Percentiles rank a stretch among this genome's conserved stretches.
These are phyloP conservation scores for Myriosclerotinia curreyana DNA, from an alignment of 2,329 filamentous ascomycete species.

Conservation along the genomic window DNA sequence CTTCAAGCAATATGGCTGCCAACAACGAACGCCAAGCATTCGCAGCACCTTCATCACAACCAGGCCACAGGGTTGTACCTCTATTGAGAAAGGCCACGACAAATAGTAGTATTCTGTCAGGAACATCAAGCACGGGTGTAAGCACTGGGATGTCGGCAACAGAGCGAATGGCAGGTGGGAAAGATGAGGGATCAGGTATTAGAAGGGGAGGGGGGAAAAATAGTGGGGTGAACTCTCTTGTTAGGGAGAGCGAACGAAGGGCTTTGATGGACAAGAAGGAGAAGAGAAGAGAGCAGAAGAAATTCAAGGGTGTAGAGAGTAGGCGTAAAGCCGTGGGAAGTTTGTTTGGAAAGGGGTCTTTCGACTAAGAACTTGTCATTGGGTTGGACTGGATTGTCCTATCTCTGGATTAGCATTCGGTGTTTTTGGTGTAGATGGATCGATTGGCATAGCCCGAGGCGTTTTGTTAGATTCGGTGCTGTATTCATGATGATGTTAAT, in stretches of 20 bases:
- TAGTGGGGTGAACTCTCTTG: conserved; percentile 60
- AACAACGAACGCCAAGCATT: conserved; percentile 55
- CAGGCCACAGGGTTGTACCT: conserved; percentile 64
- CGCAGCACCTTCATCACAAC: conserved; percentile 41
- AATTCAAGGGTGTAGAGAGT: conserved; percentile 55
- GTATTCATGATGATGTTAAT: conserved; percentile 9
- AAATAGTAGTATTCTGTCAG: conserved; percentile 46
- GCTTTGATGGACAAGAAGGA: conserved; percentile 56
- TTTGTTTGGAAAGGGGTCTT: conserved; percentile 55
- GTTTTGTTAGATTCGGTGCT: neutral
- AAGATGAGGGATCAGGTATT: conserved; percentile 49
- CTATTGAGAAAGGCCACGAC: conserved; percentile 73
- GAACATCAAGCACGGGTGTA: conserved; percentile 38
- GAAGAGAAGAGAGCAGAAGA: conserved; percentile 55
- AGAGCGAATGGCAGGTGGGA: conserved; percentile 40
- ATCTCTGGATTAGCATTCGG: conserved; percentile 11
- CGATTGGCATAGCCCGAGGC: conserved; percentile 5
- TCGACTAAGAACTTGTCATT: conserved; percentile 40
- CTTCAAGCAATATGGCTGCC: conserved; percentile 40
- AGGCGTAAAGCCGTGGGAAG: conserved; percentile 56
- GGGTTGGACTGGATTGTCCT: conserved; percentile 10
- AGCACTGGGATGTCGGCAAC: conserved; percentile 32
- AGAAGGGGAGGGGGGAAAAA: conserved; percentile 59
- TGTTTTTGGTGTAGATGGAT: conserved; percentile 6
- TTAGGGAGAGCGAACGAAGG: conserved; percentile 55